Base-by-base conservation (phyloP, 2,329 filamentous ascomycete genomes). In the Rhynchosporium agropyri region DNA sequence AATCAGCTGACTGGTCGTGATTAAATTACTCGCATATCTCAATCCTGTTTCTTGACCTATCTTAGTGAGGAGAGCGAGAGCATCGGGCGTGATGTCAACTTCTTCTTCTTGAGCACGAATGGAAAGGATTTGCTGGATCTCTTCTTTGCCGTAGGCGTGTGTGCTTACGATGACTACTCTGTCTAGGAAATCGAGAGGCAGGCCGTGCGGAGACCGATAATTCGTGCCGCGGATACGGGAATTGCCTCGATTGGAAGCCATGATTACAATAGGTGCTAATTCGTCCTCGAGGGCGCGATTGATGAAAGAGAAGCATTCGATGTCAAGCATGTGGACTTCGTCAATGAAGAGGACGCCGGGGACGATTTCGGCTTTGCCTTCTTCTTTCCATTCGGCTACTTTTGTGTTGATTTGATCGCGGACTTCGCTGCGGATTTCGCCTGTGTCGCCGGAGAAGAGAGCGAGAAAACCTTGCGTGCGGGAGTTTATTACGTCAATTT, bases 401-500 rank as follows among this genome's bases (percentile, higher is more conserved):
- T 99, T 99, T 70, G 91, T 97, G 80, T 99, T 96, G 83, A 99
- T 99, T 81, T 99, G 95, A 76, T 98, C 94, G 62, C 95, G 89
- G 66, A 99, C 94, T 78, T 99, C 95, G 76, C 91, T 96, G 73
- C 95, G 85, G 72, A 99, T 99, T 81, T 99, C 95, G 70, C 95
- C 95, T 1, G 95, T 99, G 77, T 99, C 95, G 67, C 95, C 95
- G 0, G 94, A 97, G 80, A 99, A 99, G 20, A 99, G 88, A 9
- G 95, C 95, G 33, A 99, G 80, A 79, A 99, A 99, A 40, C 95
- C 95, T 78, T 99, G 95, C n/a, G 95, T 97, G 70, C 95, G 86
- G 65, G 93, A 97, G 81, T 99, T 99, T 83, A 99, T 99, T 67
- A 99, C 95, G 74, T 99, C 95, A 68, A 99, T 99, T 79, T 99